A percentile compares a stretch with the other conserved stretches of the same genome.
Conservation (phyloP, 31 red algal species). For the Odonthalia washingtoniensis region DNA sequence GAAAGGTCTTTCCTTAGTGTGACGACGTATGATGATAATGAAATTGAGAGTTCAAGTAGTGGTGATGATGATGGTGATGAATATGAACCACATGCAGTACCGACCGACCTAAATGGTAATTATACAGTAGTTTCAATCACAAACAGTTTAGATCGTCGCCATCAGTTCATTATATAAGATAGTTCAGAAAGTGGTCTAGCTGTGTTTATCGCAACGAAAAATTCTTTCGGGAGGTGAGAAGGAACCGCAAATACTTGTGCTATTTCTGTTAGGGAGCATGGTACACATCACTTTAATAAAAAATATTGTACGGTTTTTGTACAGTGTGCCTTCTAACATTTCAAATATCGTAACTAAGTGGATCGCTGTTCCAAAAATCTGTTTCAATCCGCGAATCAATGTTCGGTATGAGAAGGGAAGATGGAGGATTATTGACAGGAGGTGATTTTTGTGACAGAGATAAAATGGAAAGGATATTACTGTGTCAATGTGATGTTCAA, state of each 20-base stretch:
- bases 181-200: background rate
- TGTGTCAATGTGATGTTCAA: background rate
- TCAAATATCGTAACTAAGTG: constrained; percentile 15
- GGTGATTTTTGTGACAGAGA: background rate
- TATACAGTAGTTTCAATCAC: background rate
- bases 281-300: too few relatives aligned
- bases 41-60: background rate
- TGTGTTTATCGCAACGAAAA: background rate
- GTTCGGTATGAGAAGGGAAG: background rate
- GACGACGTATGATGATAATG: background rate
- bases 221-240: too few relatives aligned
- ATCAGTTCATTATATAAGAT: background rate
- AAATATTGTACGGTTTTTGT: background rate
- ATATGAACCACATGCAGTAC: background rate
- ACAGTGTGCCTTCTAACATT: background rate
- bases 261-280: background rate
- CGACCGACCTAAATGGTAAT: background rate
- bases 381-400: background rate
- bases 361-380: constrained; percentile 1
- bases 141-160: constrained; percentile 5
- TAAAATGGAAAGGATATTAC: background rate
- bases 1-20: background rate
- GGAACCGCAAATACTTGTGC: too few relatives aligned
- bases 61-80: background rate
- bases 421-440: background rate